Evolutionary conservation across 2,329 filamentous ascomycete species (phyloP).

Genomic region (Pyrenophora teres): DNA sequence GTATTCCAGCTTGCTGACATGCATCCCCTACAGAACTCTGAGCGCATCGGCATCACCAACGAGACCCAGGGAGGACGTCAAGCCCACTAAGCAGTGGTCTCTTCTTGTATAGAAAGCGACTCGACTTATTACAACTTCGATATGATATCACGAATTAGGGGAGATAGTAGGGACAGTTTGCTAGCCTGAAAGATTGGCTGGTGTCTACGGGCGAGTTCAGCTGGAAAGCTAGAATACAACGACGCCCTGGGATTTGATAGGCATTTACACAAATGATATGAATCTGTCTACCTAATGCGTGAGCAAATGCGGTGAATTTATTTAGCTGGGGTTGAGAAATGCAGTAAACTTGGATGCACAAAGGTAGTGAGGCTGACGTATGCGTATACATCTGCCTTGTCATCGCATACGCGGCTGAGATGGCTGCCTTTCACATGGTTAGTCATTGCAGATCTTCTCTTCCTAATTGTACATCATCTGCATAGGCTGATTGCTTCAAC

Average conservation of each 20-base stretch:
- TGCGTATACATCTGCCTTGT: too few species aligned
- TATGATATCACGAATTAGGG: conserved; percentile 23
- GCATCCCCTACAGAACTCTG: conserved; percentile 38
- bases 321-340: too few species aligned
- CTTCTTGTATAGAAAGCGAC: conserved; percentile 1
- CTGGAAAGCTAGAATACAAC: conserved; percentile 21
- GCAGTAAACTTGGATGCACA: too few species aligned
- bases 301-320: too few species aligned
- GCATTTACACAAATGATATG: not conserved
- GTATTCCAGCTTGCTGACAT: conserved; percentile 10
- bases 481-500: too few species aligned
- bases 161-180: not conserved
- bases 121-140: conserved; percentile 22
- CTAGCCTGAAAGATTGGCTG: conserved; percentile 7
- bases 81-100: conserved; percentile 32
- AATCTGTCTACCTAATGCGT: not conserved
- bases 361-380: too few species aligned
- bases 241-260: not conserved
- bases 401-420: too few species aligned
- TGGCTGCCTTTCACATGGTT: too few species aligned
- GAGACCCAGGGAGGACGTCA: conserved; percentile 45
- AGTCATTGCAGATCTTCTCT: too few species aligned
- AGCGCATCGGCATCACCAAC: conserved; percentile 52
- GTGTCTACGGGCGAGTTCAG: conserved; percentile 14
- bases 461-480: too few species aligned